Conservation (phyloP, 306 rosid genomes). For the Lathyrus aphaca region DNA sequence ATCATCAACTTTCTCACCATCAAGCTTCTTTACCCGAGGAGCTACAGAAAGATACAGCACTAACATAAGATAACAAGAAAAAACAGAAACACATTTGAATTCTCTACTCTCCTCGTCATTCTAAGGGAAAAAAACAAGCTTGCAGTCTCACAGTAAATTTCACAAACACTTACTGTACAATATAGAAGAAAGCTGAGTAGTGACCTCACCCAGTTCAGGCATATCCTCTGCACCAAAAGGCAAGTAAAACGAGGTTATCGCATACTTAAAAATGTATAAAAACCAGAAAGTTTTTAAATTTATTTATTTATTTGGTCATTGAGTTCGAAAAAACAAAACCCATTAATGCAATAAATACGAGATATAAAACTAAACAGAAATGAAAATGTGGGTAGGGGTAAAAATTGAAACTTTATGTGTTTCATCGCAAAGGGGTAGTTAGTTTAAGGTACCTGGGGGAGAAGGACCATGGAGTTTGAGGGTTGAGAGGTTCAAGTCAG, state of each 20-base stretch:
- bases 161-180: conserved; percentile 57
- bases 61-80: neutral
- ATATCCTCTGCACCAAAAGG: conserved; percentile 58
- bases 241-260: conserved; percentile 13
- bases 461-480: neutral
- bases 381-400: conserved; percentile 10
- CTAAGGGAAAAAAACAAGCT: conserved; percentile 21
- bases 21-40: conserved; percentile 9
- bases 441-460: neutral
- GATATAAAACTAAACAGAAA: conserved; percentile 6
- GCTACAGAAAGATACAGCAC: conserved; percentile 44
- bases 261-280: conserved; percentile 19
- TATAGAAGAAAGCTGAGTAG: conserved; percentile 42
- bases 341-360: conserved; percentile 2
- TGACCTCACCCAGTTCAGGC: neutral
- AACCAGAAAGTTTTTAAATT: conserved; percentile 3
- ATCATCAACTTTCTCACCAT: conserved; percentile 28
- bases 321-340: conserved; percentile 35
- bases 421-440: neutral
- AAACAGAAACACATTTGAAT: conserved; percentile 16
- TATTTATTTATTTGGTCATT: neutral
- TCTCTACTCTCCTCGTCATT: conserved; percentile 11
- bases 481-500: conserved; percentile 6
- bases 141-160: conserved; percentile 39
- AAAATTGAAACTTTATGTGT: conserved; percentile 33